These are phyloP conservation scores for Cyclanthera cordifolia DNA, from an alignment of 306 rosid genomes.

Conservation along the genomic window DNA sequence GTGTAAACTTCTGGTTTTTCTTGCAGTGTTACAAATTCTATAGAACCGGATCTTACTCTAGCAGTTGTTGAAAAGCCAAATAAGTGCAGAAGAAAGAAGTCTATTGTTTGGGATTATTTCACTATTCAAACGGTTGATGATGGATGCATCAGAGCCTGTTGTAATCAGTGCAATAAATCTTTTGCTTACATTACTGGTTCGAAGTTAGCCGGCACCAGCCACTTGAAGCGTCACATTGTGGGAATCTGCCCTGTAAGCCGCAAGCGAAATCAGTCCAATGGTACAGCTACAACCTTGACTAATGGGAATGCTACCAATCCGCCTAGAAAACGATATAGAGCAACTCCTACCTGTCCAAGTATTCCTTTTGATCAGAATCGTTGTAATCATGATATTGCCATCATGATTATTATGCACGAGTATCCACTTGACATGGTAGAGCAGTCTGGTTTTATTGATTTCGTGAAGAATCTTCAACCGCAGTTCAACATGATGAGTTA, in stretches of 20 bases:
- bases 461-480: conserved; percentile 58
- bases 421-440: conserved; percentile 82
- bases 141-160: conserved; percentile 54
- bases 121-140: conserved; percentile 48
- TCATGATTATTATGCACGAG: conserved; percentile 73
- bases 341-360: conserved; percentile 25
- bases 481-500: conserved; percentile 40
- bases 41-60: conserved; percentile 30
- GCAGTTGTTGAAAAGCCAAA: conserved; percentile 26
- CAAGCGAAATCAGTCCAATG: conserved; percentile 35
- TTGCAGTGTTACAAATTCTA: conserved; percentile 12
- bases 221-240: conserved; percentile 66
- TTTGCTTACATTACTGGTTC: conserved; percentile 70
- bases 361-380: conserved; percentile 49
- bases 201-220: conserved; percentile 79
- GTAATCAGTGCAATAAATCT: conserved; percentile 65
- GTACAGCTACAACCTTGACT: conserved; percentile 19
- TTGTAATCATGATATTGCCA: conserved; percentile 54
- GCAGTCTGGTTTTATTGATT: conserved; percentile 59
- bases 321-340: conserved; percentile 45
- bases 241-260: conserved; percentile 65
- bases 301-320: conserved; percentile 25
- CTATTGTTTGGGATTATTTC: conserved; percentile 84
- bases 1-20: neutral
- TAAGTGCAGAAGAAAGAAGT: conserved; percentile 58